Base-by-base conservation (phyloP, 345 rosid genomes). In the Trapa incisa region DNA sequence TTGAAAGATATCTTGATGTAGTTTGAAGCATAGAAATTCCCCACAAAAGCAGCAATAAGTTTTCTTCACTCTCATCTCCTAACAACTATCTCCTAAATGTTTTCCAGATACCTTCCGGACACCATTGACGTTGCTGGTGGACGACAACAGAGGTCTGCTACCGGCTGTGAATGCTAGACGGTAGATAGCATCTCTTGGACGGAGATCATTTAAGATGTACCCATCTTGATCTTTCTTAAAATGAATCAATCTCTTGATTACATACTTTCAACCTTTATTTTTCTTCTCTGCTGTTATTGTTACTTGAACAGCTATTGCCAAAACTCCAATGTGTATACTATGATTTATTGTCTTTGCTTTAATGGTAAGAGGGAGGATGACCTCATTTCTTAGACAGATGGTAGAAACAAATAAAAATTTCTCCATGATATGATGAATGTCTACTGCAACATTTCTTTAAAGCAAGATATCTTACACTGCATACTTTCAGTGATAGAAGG, bases 81-180 rank as follows among this genome's bases (percentile, higher is more conserved):
- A 16, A 52, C 2, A 16, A 1, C 65, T 70, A 5, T 7, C 65
- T 42, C 45, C 8, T 4, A 2, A 4, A 32, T 16, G 8, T 22
- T 22, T 74, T 42, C 69, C 66, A 89, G 96, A 71, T 89, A 87
- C 61, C 82, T 84, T 58, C 94, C 94, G 4, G 96, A 89, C 48
- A 84, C 89, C 67, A 86, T 89, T 10, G 91, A 89, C 72, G 85
- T 89, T 43, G 80, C n/a, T 0, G 81, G 81, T 4, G 89, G 91
- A 47, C 74, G 74, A 67, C 83, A 80, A 61, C 91, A 84, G 38
- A 77, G 91, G 72, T 87, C 67, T 4, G 9, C 91, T 7, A 84
- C 86, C 22, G 93, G 93, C 2, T 89, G 96, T 60, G 91, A 87
- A 73, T 87, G 94, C 67, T 87, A 77, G 75, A 62, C 35, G 29